A percentile compares a stretch with the other conserved stretches of the same genome.
Conservation (phyloP, 75 land plant species). For the Cunninghamia lanceolata region DNA sequence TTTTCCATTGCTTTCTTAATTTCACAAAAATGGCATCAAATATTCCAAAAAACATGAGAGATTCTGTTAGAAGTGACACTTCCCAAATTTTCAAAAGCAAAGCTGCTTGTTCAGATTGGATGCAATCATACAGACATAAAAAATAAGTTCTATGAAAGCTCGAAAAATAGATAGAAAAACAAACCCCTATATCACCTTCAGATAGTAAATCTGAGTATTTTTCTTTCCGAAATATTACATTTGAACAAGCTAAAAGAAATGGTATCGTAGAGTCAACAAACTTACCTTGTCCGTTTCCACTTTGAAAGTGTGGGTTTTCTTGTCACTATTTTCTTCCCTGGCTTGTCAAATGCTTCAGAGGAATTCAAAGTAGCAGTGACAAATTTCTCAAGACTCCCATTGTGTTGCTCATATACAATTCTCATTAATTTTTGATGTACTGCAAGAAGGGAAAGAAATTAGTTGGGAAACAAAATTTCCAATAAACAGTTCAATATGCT, state of each 20-base stretch:
- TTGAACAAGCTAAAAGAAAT: not conserved
- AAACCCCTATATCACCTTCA: not conserved
- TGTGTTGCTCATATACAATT: slow-evolving; percentile 13
- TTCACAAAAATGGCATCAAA: not conserved
- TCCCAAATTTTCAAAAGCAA: not conserved
- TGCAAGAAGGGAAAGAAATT: not conserved
- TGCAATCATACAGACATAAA: not conserved
- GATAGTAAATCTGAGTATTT: not conserved
- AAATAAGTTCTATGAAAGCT: not conserved
- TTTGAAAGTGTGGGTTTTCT: slow-evolving; percentile 23
- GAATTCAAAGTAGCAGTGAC: slow-evolving; percentile 13
- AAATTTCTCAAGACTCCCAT: slow-evolving; percentile 21
- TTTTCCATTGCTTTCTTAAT: not conserved
- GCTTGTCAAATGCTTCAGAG: not conserved
- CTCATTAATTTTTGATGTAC: slow-evolving; percentile 21
- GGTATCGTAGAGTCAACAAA: not conserved
- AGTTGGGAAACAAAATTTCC: not conserved
- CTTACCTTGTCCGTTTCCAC: slow-evolving; percentile 23
- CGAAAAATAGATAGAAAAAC: not conserved
- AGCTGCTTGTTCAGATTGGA: not conserved
- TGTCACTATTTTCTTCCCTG: not conserved
- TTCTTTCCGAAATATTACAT: not conserved
- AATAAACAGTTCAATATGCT: not conserved
- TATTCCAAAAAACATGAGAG: not conserved
- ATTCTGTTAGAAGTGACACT: not conserved